Evolutionary conservation across 768 basidiomycete species (phyloP), one percentile per base, ranked within the genome.

Genomic region (Termitomyces sp.): DNA sequence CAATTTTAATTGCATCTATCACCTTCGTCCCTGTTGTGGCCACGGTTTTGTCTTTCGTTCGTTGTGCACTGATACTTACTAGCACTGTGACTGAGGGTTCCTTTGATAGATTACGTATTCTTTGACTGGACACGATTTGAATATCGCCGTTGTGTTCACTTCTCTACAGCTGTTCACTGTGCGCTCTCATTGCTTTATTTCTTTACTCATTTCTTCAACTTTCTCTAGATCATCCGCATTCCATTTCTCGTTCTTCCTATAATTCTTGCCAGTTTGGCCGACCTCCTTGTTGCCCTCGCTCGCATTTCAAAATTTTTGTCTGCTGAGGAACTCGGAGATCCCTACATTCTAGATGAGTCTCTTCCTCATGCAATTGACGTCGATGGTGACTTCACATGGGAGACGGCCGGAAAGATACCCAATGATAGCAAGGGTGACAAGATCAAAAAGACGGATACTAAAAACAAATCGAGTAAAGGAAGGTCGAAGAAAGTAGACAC

Each of bases 121-220:
- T 1, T 67, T 87, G 18, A 80, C 72, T 32, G 82, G 82, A 9
- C 83, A 86, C 57, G 64, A 71, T 7, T 74, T 87, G 32, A 76
- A 80, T 58, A 68, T 83, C 3, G 80, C 84, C 0, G 70, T 75
- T 54, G 80, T 87, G 51, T 86, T 87, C 66, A 72, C 76, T 5
- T 78, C 80, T 6, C 68, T 87, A 22, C 83, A 85, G 58, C 70
- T 83, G 30, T 84, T 86, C 72, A 84, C 84, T 58, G 81, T 82
- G 38, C 28, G 38, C 26, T 66, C 22, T 35, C 54, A 6, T 52
- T 22, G 6, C 6, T 7, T 26, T 10, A 18, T 36, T 26, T n/a
- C 10, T 33, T 32, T 12, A 4, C 28, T 7, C 9, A 20, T 42
- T 6, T 45, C n/a, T 36, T 35, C 6, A 24, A 53, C 24, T 28